phyloP scores from a whole-genome alignment of 495 filamentous ascomycete genomes.

The Astrothelium macrocarpum region DNA sequence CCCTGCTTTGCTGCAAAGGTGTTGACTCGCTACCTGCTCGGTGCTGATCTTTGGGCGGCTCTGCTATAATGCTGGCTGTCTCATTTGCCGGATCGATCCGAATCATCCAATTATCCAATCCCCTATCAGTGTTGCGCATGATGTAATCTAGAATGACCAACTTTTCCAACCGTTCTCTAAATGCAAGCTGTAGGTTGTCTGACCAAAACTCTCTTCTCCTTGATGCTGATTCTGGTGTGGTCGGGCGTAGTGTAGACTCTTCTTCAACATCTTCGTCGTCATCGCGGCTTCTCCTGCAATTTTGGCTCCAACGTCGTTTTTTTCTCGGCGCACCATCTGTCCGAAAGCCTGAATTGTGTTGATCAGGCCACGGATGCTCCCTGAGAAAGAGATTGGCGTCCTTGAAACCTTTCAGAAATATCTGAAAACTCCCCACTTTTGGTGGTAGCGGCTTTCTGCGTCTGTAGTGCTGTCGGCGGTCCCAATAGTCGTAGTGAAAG shows the following conservation, averaged over 20 bases:
- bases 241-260: constrained; percentile 18
- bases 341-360: constrained; percentile 65
- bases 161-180: constrained; percentile 93
- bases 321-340: constrained; percentile 58
- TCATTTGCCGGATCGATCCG: constrained; percentile 79
- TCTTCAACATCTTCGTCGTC: constrained; percentile 65
- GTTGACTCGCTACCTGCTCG: constrained; percentile 36
- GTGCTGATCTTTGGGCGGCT: constrained; percentile 59
- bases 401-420: constrained; percentile 92
- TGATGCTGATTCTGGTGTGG: background rate
- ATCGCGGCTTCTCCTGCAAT: constrained; percentile 64
- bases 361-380: constrained; percentile 97
- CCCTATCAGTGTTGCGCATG: constrained; percentile 97
- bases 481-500: constrained; percentile 97
- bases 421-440: constrained; percentile 93
- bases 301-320: constrained; percentile 71
- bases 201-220: constrained; percentile 68
- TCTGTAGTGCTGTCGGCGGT: constrained; percentile 75
- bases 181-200: constrained; percentile 75
- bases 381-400: constrained; percentile 92
- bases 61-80: constrained; percentile 73
- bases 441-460: constrained; percentile 80
- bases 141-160: constrained; percentile 97
- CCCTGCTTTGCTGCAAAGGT: constrained; percentile 10
- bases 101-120: constrained; percentile 99